Evolutionary conservation across 306 rosid species (phyloP), one percentile per base, ranked within the genome.

Genomic region (Fragaria vesca): DNA sequence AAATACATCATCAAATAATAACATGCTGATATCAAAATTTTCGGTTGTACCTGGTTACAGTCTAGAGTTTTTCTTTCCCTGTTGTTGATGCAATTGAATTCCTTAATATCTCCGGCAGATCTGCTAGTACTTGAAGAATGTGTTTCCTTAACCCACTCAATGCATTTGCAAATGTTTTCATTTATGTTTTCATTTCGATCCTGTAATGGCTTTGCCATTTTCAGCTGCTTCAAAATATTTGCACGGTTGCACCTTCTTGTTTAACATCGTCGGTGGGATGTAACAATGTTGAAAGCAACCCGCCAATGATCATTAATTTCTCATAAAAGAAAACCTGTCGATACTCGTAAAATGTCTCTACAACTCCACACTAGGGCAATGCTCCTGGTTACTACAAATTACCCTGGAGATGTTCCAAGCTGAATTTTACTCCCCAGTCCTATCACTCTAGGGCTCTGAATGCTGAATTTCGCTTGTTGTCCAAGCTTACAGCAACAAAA

Each of bases 281-380:
- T 76, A 88, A 72, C 61, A 89, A 34, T 9, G 88, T 81, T 34
- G 96, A 94, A 77, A 46, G 97, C 89, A 73, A 89, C 92, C 76
- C 88, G 88, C 98, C 97, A 89, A 77, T 85, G 88, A 66, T 87
- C 92, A 85, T 54, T 88, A 66, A 92, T 80, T 83, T 94, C 97
- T 73, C 87, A 82, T 73, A 92, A 83, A 78, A 94, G 91, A 82
- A 90, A 85, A 50, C 93, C 97, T 81, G 91, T 85, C 12, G 7
- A 40, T 40, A 42, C 11, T 42, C 11, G 11, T 8, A 42, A 42
- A 40, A 5, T 42, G 46, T 8, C 11, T 42, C 11, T 7, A 42
- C 46, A 42, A 42, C 46, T 42, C 46, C 20, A 50, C 54, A 50
- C 18, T 4, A 4, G 8, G 20, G 20, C 18, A 15, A 50, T 16